These are phyloP conservation scores for Elongisporangium undulatum DNA, from an alignment of 352 stramenopile species.

Conservation along the genomic window DNA sequence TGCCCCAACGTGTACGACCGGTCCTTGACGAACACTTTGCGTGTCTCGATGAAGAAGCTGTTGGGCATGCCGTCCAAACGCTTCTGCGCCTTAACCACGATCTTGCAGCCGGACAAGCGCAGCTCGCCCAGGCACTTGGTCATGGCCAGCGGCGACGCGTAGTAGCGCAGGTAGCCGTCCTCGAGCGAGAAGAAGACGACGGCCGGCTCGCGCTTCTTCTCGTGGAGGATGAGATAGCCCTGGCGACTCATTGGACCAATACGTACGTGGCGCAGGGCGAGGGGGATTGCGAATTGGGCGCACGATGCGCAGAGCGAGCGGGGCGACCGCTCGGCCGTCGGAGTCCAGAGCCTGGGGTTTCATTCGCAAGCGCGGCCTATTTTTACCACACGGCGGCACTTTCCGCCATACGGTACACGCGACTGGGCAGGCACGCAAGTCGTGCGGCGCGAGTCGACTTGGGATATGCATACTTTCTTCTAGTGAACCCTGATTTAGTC, in stretches of 20 bases:
- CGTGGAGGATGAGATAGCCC: conserved; percentile 74
- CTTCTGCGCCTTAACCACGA: conserved; percentile 78
- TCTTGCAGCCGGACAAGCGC: conserved; percentile 78
- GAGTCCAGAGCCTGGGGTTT: not conserved
- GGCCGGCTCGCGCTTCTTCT: conserved; percentile 43
- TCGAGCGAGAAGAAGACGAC: conserved; percentile 78
- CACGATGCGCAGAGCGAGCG: not conserved
- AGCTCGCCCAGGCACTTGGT: conserved; percentile 51
- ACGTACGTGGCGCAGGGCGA: not conserved
- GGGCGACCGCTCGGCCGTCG: not conserved
- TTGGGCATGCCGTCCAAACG: conserved; percentile 58
- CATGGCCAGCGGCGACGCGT: conserved; percentile 27
- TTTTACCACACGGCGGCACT: not conserved
- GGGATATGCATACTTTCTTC: not conserved
- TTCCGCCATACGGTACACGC: not conserved
- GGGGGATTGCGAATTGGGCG: conserved; percentile 2
- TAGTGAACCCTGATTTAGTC: not conserved
- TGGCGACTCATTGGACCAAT: conserved; percentile 51
- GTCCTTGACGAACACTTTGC: conserved; percentile 85
- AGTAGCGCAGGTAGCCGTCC: conserved; percentile 77
- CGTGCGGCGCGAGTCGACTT: not conserved
- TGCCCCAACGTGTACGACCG: conserved; percentile 73
- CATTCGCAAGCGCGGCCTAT: not conserved
- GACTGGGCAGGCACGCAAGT: not conserved
- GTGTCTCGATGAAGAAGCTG: conserved; percentile 80